These are phyloP conservation scores for Rhizomucor miehei DNA, from an alignment of 371 early-diverging fungal genomes.

Conservation along the genomic window DNA sequence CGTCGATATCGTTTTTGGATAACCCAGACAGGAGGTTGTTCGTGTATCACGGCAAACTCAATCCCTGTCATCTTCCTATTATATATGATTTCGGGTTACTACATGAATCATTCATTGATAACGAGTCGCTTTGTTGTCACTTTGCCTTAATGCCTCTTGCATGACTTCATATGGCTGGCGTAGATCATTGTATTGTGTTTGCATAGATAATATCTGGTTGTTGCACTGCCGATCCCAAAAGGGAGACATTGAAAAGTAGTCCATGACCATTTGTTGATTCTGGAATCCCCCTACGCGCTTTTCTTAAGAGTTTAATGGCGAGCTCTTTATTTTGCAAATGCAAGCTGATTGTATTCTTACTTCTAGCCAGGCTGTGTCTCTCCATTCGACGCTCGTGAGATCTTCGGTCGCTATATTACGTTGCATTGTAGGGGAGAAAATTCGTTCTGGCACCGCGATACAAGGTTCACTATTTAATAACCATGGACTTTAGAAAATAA, in stretches of 20 bases:
- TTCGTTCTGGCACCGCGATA: too few species aligned
- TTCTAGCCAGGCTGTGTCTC: too few species aligned
- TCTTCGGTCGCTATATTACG: too few species aligned
- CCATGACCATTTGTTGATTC: slow-evolving; percentile 82
- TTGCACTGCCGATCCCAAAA: slow-evolving; percentile 97
- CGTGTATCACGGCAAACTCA: slow-evolving; percentile 79
- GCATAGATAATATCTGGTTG: slow-evolving; percentile 97
- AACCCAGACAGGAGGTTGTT: slow-evolving; percentile 81
- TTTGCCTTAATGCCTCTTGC: slow-evolving; percentile 61
- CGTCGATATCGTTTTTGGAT: slow-evolving; percentile 78
- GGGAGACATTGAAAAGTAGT: slow-evolving; percentile 93
- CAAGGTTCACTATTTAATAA: too few species aligned
- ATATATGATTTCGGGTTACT: not conserved
- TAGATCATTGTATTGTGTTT: slow-evolving; percentile 90
- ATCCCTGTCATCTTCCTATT: slow-evolving; percentile 83
- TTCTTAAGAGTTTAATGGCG: too few species aligned
- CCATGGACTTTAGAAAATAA: too few species aligned
- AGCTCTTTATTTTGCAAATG: too few species aligned
- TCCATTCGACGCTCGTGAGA: too few species aligned
- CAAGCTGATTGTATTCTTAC: too few species aligned
- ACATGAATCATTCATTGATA: too few species aligned
- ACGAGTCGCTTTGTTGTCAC: too few species aligned
- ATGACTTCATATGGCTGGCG: slow-evolving; percentile 55
- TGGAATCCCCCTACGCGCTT: slow-evolving; percentile 68
- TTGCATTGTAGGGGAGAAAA: too few species aligned